Evolutionary conservation across 2,329 filamentous ascomycete species (phyloP), one percentile per base, ranked within the genome.

Genomic region (Fusarium luffae): DNA sequence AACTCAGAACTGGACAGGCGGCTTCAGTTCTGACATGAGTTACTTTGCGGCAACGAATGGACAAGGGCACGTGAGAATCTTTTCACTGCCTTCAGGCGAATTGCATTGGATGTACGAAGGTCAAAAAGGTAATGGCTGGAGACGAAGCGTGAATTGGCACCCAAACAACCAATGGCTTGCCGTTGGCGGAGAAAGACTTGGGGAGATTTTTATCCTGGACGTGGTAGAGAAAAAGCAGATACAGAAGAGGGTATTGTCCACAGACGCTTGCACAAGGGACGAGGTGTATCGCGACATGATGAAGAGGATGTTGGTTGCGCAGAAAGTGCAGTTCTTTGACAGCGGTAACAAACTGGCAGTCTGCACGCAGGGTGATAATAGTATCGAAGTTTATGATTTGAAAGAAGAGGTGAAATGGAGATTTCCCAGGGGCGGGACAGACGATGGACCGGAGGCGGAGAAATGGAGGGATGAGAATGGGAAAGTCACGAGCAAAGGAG

Each of bases 361-460:
- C 27, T 63, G 56, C 34, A 21, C 47, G 5, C 49, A 34, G 9
- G 66, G 66, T 6, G 66, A 69, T 14, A 44, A 47, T 13, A 63
- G 66, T n/a, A 43, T 51, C 23, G 66, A 70, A 16, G 34, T 67
- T 4, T 69, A 63, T 16, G 66, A 70, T 19, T 27, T 67, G 11
- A 21, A 16, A 5, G 13, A 30, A 8, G 25, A 67, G 3, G 44
- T 54, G 2, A 69, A 69, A 18, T 70, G 66, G 66, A 52, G 66
- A 14, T 58, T 69, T 47, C 28, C 51, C 4, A 51, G 66, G 48
- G 66, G 66, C 3, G 66, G 66, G 3, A 70, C 61, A 7, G 66
- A 67, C 18, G 61, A 55, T 19, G 52, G 44, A 2, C 34, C 48
- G 4, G 42, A 52, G 3, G 25, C 48, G 30, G 48, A 27, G 7